These are phyloP conservation scores for Guyanaporus albipodus DNA, from an alignment of 768 basidiomycete genomes.

Conservation along the genomic window DNA sequence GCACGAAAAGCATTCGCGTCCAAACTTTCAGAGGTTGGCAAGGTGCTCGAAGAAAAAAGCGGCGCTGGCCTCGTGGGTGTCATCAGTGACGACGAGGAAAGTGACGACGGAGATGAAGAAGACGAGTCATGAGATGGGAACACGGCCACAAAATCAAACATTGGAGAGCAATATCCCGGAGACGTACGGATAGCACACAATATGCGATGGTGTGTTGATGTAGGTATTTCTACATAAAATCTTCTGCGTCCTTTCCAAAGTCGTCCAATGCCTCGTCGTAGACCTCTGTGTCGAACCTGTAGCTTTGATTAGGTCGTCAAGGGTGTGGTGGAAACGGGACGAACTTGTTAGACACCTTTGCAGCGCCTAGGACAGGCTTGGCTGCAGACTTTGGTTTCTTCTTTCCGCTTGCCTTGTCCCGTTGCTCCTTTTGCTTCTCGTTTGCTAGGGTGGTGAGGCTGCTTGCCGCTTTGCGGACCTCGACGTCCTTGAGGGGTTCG, in stretches of 20 bases:
- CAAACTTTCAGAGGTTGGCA: constrained; percentile 73
- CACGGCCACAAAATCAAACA: constrained; percentile 2
- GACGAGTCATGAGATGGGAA: constrained; percentile 13
- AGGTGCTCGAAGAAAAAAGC: constrained; percentile 58
- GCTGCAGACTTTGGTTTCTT: constrained; percentile 72
- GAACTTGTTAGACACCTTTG: constrained; percentile 63
- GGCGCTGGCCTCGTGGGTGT: constrained; percentile 69
- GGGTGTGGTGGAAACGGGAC: constrained; percentile 17
- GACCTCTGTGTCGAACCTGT: constrained; percentile 68
- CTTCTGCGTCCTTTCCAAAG: constrained; percentile 67
- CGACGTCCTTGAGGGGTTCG: constrained; percentile 78
- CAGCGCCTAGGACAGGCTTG: constrained; percentile 75
- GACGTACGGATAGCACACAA: constrained; percentile 14
- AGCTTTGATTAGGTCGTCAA: constrained; percentile 9
- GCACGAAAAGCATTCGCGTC: constrained; percentile 78
- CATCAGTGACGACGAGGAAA: constrained; percentile 66
- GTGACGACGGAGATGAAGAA: constrained; percentile 45
- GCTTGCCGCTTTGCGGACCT: constrained; percentile 85
- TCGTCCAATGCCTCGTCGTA: constrained; percentile 94
- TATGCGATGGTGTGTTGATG: constrained; percentile 10
- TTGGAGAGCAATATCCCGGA: background rate
- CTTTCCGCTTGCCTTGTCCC: constrained; percentile 84
- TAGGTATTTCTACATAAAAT: constrained; percentile 77
- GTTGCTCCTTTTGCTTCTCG: constrained; percentile 90
- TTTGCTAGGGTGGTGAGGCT: constrained; percentile 84